These are phyloP conservation scores for Quercus aquifolioides DNA, from an alignment of 306 rosid genomes.

Conservation along the genomic window DNA sequence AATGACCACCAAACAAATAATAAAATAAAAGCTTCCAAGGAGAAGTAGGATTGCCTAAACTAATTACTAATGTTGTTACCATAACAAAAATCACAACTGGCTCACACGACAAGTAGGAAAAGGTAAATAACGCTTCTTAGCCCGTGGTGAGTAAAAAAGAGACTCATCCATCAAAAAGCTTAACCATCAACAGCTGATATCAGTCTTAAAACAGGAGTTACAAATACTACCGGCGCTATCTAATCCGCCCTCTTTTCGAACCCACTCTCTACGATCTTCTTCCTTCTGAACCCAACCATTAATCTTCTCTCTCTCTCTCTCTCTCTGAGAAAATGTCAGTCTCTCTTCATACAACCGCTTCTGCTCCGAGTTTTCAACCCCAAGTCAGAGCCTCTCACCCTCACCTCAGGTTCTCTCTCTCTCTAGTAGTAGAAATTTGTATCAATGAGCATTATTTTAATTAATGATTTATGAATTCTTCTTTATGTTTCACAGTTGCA, in stretches of 20 bases:
- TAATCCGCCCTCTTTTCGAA: not conserved
- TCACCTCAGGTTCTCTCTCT: conserved; percentile 50
- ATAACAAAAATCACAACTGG: too few species aligned
- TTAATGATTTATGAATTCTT: not conserved
- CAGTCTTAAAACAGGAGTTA: too few species aligned
- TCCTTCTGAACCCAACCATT: not conserved
- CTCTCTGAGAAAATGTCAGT: conserved; percentile 48
- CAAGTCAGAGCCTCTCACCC: conserved; percentile 32
- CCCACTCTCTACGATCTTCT: not conserved
- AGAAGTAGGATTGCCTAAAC: too few species aligned
- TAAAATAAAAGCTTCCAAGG: too few species aligned
- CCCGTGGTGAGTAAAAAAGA: too few species aligned
- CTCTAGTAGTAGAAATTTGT: not conserved
- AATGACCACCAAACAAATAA: too few species aligned
- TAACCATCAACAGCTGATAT: too few species aligned
- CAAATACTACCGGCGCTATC: not conserved
- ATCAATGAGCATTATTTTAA: not conserved
- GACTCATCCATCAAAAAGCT: too few species aligned
- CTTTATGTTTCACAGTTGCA: conserved; percentile 34
- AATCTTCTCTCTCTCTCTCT: not conserved
- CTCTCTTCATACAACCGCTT: conserved; percentile 44
- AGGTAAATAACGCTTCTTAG: too few species aligned
- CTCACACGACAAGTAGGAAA: accelerated
- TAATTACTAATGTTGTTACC: too few species aligned
- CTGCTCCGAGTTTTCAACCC: conserved; percentile 39